Evolutionary conservation across 1,139 yeast species (phyloP).

Genomic region (Hansenula sp.): DNA sequence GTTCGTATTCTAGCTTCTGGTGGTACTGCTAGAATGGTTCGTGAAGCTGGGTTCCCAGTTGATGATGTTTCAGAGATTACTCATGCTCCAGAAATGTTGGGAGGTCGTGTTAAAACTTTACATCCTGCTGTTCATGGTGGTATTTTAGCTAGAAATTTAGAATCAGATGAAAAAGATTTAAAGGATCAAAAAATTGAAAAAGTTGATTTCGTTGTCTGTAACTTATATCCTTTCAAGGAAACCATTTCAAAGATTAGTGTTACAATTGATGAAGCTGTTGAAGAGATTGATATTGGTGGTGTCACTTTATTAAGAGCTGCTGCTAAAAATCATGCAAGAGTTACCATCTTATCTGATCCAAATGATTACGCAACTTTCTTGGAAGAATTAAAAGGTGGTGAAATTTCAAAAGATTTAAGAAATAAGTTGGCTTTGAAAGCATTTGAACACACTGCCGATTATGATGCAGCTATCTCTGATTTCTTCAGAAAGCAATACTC

Average conservation of each 20-base stretch:
- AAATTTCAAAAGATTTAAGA: constrained; percentile 67
- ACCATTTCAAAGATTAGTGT: constrained; percentile 94
- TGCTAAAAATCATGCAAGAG: constrained; percentile 96
- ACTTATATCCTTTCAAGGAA: constrained; percentile 96
- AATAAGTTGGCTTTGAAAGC: constrained; percentile 91
- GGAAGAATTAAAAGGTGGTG: constrained; percentile 71
- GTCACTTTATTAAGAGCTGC: constrained; percentile 97
- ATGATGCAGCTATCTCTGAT: constrained; percentile 92
- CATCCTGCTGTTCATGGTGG: constrained; percentile 99
- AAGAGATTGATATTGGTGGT: constrained; percentile 98
- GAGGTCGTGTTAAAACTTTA: constrained; percentile 96
- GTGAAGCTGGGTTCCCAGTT: constrained; percentile 97
- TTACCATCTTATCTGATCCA: constrained; percentile 92
- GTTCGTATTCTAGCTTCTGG: constrained; percentile 95
- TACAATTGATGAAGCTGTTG: constrained; percentile 95
- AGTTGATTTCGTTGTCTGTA: constrained; percentile 95
- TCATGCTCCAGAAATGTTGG: constrained; percentile 98
- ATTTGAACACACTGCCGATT: constrained; percentile 96
- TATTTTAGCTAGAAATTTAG: constrained; percentile 89
- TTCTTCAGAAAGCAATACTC: constrained; percentile 96
- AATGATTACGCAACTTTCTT: constrained; percentile 83
- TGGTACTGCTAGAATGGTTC: constrained; percentile 89
- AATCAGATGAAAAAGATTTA: constrained; percentile 84
- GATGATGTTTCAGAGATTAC: constrained; percentile 94
- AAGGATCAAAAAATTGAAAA: constrained; percentile 85